phyloP scores from a whole-genome alignment of 1,139 yeast species.

The Debaryomycetaceae sp. region DNA sequence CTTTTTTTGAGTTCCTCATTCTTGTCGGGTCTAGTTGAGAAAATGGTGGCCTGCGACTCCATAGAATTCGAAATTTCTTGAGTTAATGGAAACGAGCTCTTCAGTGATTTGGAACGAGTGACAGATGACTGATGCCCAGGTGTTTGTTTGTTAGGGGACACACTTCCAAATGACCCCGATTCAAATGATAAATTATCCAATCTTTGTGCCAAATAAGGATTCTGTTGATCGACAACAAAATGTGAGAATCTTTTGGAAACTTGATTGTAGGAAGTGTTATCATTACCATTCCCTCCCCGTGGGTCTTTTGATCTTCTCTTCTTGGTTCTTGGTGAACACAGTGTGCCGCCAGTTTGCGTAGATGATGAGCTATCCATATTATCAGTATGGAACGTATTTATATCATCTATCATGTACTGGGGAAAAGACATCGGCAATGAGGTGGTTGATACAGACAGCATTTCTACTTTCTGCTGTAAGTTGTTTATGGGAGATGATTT shows the following conservation, averaged over 20 bases:
- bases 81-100: neutral
- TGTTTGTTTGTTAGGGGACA: neutral
- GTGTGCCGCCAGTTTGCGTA: constrained; percentile 17
- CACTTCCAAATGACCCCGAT: constrained; percentile 23
- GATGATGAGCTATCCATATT: constrained; percentile 17
- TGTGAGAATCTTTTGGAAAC: constrained; percentile 44
- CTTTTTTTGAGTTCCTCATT: constrained; percentile 7
- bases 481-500: neutral
- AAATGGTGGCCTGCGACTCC: constrained; percentile 48
- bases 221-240: constrained; percentile 38
- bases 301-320: neutral
- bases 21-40: constrained; percentile 32
- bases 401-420: constrained; percentile 25
- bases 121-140: neutral
- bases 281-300: neutral
- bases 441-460: constrained; percentile 1
- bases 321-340: neutral
- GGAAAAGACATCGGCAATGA: constrained; percentile 31
- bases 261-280: constrained; percentile 19
- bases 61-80: constrained; percentile 34
- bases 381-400: constrained; percentile 31
- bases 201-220: constrained; percentile 22
- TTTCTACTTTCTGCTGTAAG: neutral
- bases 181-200: constrained; percentile 25
- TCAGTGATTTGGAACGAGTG: neutral